Conservation (phyloP, 2,329 filamentous ascomycete species). For the Epichloe brachyelytri region DNA sequence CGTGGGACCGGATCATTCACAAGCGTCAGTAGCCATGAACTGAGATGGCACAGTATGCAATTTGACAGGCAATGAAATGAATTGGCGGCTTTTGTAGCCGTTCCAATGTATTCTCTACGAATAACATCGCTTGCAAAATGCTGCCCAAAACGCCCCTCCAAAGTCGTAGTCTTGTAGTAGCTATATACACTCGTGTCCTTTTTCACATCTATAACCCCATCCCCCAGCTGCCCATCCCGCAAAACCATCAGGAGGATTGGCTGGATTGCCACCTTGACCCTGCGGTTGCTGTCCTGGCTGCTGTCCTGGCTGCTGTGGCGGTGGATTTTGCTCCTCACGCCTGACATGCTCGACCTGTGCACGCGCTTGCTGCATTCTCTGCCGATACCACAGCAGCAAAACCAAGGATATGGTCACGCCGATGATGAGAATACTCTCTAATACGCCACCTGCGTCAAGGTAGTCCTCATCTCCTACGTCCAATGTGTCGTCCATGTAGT, state of each 20-base stretch:
- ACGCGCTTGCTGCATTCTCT: constrained; percentile 51
- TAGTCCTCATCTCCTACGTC: constrained; percentile 45
- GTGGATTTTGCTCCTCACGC: background rate
- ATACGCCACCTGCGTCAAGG: constrained; percentile 59
- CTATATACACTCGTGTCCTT: constrained; percentile 4
- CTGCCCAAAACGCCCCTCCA: constrained; percentile 8
- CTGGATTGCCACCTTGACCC: constrained; percentile 1
- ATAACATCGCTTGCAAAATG: constrained; percentile 3
- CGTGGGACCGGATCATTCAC: too few species aligned
- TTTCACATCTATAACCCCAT: constrained; percentile 17
- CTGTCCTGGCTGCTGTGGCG: constrained; percentile 7
- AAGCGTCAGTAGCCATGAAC: too few species aligned
- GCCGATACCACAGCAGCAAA: constrained; percentile 69
- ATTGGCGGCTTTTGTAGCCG: background rate
- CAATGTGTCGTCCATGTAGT: constrained; percentile 42
- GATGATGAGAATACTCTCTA: constrained; percentile 79
- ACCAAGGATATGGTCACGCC: constrained; percentile 62
- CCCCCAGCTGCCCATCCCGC: constrained; percentile 23
- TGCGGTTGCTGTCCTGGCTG: background rate
- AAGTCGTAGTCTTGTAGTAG: constrained; percentile 1
- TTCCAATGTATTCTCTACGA: background rate
- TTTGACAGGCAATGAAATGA: background rate
- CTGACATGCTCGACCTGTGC: constrained; percentile 20
- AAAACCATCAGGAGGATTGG: constrained; percentile 16
- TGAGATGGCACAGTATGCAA: background rate